Evolutionary conservation across 208 protist species (phyloP).

Genomic region (Trypanosoma congolense): DNA sequence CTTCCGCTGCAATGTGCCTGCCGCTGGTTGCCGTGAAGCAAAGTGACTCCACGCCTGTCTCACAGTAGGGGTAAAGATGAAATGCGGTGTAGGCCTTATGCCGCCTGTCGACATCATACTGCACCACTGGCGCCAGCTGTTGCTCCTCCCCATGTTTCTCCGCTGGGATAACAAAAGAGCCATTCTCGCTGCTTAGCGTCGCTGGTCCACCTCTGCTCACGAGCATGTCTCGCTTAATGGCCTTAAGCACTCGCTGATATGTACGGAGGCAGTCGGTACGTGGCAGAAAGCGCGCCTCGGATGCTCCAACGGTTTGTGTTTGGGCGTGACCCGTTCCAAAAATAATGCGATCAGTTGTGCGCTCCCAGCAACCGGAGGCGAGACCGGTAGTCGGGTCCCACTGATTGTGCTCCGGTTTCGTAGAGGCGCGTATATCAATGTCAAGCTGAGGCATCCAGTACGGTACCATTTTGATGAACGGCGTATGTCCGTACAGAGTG

Average conservation of each 20-base stretch:
- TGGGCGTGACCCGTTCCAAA: conserved; percentile 72
- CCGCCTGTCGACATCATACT: conserved; percentile 71
- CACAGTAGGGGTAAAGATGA: conserved; percentile 75
- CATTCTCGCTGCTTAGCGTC: not conserved
- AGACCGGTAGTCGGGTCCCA: conserved; percentile 83
- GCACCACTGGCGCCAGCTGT: conserved; percentile 42
- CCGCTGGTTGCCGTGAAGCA: conserved; percentile 45
- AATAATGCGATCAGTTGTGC: conserved; percentile 68
- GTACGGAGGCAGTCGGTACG: conserved; percentile 70
- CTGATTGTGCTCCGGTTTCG: conserved; percentile 72
- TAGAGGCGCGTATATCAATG: conserved; percentile 85
- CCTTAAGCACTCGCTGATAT: conserved; percentile 57
- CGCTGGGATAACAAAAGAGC: not conserved
- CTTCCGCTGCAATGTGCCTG: conserved; percentile 55
- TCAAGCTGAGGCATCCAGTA: conserved; percentile 89
- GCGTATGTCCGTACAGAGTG: conserved; percentile 80
- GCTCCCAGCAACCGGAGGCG: conserved; percentile 70
- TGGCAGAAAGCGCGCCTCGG: conserved; percentile 75
- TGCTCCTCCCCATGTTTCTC: conserved; percentile 4
- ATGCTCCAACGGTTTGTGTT: conserved; percentile 78
- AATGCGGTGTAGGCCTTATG: conserved; percentile 79
- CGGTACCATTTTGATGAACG: conserved; percentile 82
- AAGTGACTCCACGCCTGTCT: conserved; percentile 71
- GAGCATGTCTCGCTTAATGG: conserved; percentile 16
- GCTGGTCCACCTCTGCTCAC: not conserved